A percentile compares a stretch with the other conserved stretches of the same genome.
Evolutionary conservation across 2,329 filamentous ascomycete species (phyloP).

Genomic region (Ilyonectria sp.): DNA sequence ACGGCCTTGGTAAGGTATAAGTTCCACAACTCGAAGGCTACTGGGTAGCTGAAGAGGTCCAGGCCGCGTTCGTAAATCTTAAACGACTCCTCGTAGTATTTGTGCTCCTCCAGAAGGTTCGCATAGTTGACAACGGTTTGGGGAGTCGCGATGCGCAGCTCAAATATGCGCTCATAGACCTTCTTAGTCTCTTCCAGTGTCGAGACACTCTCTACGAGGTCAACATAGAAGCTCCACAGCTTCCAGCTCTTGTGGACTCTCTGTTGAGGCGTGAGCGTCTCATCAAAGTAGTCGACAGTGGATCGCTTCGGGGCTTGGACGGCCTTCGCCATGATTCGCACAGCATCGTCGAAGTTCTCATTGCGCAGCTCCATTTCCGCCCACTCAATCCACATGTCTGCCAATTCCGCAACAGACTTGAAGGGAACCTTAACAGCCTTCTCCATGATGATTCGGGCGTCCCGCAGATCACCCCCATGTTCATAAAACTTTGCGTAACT

Average conservation of each 20-base stretch:
- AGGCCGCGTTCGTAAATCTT: constrained; percentile 97
- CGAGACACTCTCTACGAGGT: constrained; percentile 94
- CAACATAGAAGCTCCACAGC: constrained; percentile 99
- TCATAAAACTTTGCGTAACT: constrained; percentile 99
- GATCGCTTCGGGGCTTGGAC: constrained; percentile 97
- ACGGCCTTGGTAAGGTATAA: constrained; percentile 97
- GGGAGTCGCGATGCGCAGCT: constrained; percentile 96
- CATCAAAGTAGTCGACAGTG: constrained; percentile 99
- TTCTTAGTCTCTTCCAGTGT: constrained; percentile 92
- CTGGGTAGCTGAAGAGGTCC: constrained; percentile 98
- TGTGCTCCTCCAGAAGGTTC: constrained; percentile 92
- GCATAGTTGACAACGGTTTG: constrained; percentile 99
- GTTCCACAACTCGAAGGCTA: constrained; percentile 99
- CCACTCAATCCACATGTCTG: constrained; percentile 99
- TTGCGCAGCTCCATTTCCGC: constrained; percentile 97
- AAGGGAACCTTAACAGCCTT: constrained; percentile 98
- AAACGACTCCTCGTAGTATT: constrained; percentile 97
- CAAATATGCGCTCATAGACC: constrained; percentile 97
- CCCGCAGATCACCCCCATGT: constrained; percentile 84
- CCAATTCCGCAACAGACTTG: constrained; percentile 96
- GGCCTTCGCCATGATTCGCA: constrained; percentile 96
- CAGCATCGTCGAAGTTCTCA: constrained; percentile 95
- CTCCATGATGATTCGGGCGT: constrained; percentile 93
- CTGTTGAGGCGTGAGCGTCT: constrained; percentile 93
- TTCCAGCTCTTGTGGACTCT: constrained; percentile 99